A percentile compares a stretch with the other conserved stretches of the same genome.
phyloP scores from a whole-genome alignment of 2,329 filamentous ascomycete species.

The Shiraia sp. region DNA sequence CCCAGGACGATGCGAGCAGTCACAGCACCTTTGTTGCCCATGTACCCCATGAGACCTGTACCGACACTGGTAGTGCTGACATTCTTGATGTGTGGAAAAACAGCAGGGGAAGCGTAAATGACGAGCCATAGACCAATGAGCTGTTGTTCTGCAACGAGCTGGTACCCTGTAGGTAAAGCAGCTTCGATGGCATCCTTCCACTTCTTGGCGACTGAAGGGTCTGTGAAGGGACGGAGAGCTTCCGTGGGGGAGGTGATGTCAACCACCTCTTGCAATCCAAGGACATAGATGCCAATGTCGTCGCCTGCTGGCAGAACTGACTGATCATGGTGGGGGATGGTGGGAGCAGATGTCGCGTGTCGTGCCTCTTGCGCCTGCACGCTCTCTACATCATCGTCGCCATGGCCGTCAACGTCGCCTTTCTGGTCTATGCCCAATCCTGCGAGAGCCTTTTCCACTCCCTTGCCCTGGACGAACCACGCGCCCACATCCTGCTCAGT shows the following conservation, averaged over 20 bases:
- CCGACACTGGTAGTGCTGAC: slow-evolving; percentile 83
- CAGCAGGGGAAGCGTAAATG: slow-evolving; percentile 79
- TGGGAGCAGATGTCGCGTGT: slow-evolving; percentile 47
- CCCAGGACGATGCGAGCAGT: slow-evolving; percentile 81
- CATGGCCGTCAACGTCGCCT: slow-evolving; percentile 36
- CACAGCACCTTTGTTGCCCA: slow-evolving; percentile 95
- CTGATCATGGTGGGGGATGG: slow-evolving; percentile 51
- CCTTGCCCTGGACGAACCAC: slow-evolving; percentile 84
- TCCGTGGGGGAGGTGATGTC: slow-evolving; percentile 80
- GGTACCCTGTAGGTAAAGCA: slow-evolving; percentile 76
- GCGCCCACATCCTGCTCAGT: slow-evolving; percentile 84
- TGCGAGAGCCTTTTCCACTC: slow-evolving; percentile 66
- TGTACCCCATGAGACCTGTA: slow-evolving; percentile 87
- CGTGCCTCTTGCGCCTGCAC: slow-evolving; percentile 54
- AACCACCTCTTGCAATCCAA: slow-evolving; percentile 91
- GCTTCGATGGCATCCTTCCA: slow-evolving; percentile 80
- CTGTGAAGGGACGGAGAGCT: slow-evolving; percentile 75
- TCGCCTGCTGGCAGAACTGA: slow-evolving; percentile 59
- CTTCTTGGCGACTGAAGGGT: slow-evolving; percentile 70
- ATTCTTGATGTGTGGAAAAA: slow-evolving; percentile 75
- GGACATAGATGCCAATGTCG: slow-evolving; percentile 84
- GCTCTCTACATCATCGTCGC: slow-evolving; percentile 49
- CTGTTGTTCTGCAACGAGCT: slow-evolving; percentile 78
- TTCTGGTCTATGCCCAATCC: slow-evolving; percentile 50
- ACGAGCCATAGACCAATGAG: slow-evolving; percentile 83